phyloP scores from a whole-genome alignment of 2,329 filamentous ascomycete genomes.

The Penicillium occitanis region DNA sequence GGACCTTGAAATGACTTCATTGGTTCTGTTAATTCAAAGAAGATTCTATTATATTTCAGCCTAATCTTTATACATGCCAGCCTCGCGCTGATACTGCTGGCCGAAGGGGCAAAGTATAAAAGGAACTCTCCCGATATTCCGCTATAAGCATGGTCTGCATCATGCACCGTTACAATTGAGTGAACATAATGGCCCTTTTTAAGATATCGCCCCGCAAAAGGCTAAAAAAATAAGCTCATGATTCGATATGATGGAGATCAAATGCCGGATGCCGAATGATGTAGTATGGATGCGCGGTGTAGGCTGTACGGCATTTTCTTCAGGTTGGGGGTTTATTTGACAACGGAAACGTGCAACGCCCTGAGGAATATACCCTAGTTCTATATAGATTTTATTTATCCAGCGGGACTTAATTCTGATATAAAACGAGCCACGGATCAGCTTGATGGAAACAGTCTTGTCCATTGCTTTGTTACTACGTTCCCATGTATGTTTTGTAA shows the following conservation, averaged over 20 bases:
- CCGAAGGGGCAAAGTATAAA: neutral
- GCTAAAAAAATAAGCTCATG: neutral
- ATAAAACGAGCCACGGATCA: neutral
- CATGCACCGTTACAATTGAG: neutral
- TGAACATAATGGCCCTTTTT: neutral
- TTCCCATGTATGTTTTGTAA: neutral
- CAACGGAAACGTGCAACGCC: neutral
- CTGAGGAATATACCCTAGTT: neutral
- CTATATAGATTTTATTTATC: neutral
- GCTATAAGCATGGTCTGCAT: neutral
- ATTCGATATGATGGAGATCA: neutral
- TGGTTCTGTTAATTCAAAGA: neutral
- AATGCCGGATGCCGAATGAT: neutral
- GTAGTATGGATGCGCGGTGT: neutral
- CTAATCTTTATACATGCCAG: neutral
- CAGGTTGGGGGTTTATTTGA: neutral
- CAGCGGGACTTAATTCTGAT: neutral
- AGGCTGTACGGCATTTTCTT: neutral
- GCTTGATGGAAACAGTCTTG: neutral
- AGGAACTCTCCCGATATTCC: constrained; percentile 4
- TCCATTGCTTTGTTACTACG: neutral
- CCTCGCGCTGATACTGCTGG: neutral
- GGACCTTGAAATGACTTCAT: neutral
- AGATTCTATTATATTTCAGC: neutral
- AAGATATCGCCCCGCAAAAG: neutral